Percentiles rank a stretch among this genome's conserved stretches.
These are phyloP conservation scores for Carex parvula DNA, from an alignment of 176 grass and related monocot genomes.

Conservation along the genomic window DNA sequence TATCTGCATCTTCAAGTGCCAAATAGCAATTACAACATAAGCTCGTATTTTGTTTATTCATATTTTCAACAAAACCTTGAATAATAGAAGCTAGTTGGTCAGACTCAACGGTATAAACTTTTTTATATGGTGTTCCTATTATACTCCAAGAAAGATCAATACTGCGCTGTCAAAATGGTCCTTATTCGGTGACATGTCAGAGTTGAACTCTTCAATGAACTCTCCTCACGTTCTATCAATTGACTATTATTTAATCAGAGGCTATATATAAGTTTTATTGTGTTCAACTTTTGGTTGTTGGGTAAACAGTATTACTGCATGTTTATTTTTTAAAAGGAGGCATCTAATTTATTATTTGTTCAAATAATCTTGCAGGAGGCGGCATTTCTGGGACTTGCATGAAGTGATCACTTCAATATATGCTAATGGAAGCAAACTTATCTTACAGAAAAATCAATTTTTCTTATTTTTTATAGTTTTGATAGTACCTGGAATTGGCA, in stretches of 20 bases:
- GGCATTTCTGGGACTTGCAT: background rate
- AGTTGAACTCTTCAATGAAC: background rate
- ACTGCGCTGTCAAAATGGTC: background rate
- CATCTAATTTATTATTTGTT: background rate
- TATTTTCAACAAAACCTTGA: background rate
- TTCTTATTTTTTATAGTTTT: background rate
- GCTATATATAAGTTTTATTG: background rate
- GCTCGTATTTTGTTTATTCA: background rate
- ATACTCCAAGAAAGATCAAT: background rate
- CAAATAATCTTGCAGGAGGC: background rate
- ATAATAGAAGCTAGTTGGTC: background rate
- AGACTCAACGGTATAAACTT: background rate
- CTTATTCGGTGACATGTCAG: background rate
- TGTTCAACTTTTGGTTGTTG: background rate
- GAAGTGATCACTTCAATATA: background rate
- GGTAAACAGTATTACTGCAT: background rate
- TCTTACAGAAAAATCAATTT: background rate
- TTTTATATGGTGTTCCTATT: background rate
- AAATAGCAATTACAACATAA: background rate
- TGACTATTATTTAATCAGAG: background rate
- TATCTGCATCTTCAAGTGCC: background rate
- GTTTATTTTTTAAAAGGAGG: background rate
- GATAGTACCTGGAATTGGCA: slow-evolving; percentile 10
- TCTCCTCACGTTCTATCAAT: background rate
- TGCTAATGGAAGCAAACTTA: background rate